Evolutionary conservation across 305 asterid species (phyloP).

Genomic region (Fraxinus latifolia): DNA sequence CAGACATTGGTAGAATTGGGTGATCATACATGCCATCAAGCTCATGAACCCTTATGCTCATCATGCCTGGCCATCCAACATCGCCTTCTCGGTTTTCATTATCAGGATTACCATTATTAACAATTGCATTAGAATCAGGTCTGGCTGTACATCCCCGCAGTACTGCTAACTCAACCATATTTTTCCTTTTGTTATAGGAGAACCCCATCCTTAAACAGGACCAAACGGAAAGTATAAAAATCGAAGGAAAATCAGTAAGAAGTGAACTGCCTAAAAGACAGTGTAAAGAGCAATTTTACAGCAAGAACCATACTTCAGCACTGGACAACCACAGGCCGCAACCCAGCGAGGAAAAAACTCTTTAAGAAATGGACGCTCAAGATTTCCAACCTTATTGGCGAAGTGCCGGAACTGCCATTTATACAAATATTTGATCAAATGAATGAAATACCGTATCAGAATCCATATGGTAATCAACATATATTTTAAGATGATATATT

Average conservation of each 20-base stretch:
- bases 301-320: conserved; percentile 67
- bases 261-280: conserved; percentile 26
- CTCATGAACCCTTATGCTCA: conserved; percentile 97
- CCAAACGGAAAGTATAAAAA: conserved; percentile 28
- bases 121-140: conserved; percentile 56
- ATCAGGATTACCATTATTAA: conserved; percentile 60
- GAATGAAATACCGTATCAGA: conserved; percentile 13
- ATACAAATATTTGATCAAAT: conserved; percentile 14
- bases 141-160: conserved; percentile 88
- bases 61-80: conserved; percentile 99
- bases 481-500: neutral
- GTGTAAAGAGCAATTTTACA: conserved; percentile 28
- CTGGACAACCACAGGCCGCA: conserved; percentile 98
- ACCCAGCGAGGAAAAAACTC: conserved; percentile 99
- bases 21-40: conserved; percentile 99
- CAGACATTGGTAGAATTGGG: conserved; percentile 97
- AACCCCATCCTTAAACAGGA: conserved; percentile 77
- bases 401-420: conserved; percentile 91
- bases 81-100: conserved; percentile 80
- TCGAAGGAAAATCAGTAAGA: conserved; percentile 37
- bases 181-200: conserved; percentile 92
- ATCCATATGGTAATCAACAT: conserved; percentile 16
- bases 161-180: conserved; percentile 88
- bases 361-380: conserved; percentile 98
- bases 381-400: conserved; percentile 98